A percentile compares a stretch with the other conserved stretches of the same genome.
Evolutionary conservation across 306 rosid species (phyloP).

Genomic region (Cucurbita maxima): DNA sequence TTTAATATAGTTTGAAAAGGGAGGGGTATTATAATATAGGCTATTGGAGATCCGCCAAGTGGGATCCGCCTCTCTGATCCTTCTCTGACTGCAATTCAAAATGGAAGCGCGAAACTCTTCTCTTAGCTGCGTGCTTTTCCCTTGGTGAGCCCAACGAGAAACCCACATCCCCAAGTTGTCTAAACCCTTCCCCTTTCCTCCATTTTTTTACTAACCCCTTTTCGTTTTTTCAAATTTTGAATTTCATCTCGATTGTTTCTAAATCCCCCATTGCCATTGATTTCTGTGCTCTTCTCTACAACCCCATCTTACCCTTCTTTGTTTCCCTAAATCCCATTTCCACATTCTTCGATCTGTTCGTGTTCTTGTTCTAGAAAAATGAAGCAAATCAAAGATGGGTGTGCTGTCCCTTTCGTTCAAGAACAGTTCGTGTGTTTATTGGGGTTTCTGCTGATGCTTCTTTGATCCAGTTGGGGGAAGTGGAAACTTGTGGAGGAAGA

Average conservation of each 20-base stretch:
- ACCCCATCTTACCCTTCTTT: neutral
- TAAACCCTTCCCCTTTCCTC: neutral
- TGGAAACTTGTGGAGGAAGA: neutral
- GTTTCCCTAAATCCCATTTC: neutral
- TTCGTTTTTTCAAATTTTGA: neutral
- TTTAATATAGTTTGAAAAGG: neutral
- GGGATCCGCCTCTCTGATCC: constrained; percentile 11
- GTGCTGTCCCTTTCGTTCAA: neutral
- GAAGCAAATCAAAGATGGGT: neutral
- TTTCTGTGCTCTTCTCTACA: neutral
- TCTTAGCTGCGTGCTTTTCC: neutral
- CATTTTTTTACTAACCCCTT: neutral
- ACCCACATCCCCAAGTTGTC: constrained; percentile 1
- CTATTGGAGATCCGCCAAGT: neutral
- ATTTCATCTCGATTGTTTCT: neutral
- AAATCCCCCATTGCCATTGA: neutral
- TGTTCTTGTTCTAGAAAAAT: too few species aligned
- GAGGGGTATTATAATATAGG: neutral
- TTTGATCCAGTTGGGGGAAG: neutral
- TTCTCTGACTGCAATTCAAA: constrained; percentile 7
- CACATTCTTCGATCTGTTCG: neutral
- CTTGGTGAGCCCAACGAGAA: neutral
- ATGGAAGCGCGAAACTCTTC: constrained; percentile 7
- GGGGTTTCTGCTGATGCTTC: neutral
- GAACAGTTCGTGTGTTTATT: neutral